Evolutionary conservation across 73 alveolate genomes (phyloP), one percentile per base, ranked within the genome.

Genomic region (Symbiodinium natans): DNA sequence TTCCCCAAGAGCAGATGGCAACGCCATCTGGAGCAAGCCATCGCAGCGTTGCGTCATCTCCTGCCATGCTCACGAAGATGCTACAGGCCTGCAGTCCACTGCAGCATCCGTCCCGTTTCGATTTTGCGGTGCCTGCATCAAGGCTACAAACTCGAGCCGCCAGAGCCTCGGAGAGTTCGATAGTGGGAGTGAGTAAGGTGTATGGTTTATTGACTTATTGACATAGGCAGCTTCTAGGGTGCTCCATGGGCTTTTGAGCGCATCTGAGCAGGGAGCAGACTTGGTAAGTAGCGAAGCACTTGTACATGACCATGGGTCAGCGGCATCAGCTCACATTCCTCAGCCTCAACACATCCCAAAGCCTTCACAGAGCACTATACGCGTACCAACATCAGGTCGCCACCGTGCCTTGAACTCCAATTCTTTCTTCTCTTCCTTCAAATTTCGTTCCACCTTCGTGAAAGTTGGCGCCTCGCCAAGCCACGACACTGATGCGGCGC

Each of bases 141-240:
- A 41, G 63, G 86, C 71, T 4, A 88, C 95, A 40, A 88, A 88
- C 95, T 88, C 95, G 71, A 88, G 42, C 27, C 95, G 95, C 95
- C 95, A 88, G 17, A 88, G 95, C 95, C 95, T 88, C 42, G 40
- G 68, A 25, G 31, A 19, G 25, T 29, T n/a, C 34, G 40, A 27
- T 74, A 74, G 40, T 52, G 41, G n/a, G n/a, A n/a, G n/a, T n/a
- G n/a, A n/a, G n/a, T n/a, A n/a, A n/a, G n/a, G 75, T 21, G 75
- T 56, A 56, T 1, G 17, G 31, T 1, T 56, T 2, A 1, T 21
- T 56, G 27, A 21, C 27, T 29, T 29, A 21, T 56, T 29, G 27
- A 56, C 75, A 56, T 21, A 56, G 31, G 17, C 17, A 21, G 21
- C 75, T 56, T 56, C 27, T 0, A 29, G 75, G 75, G 75, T 56